Percentiles rank a stretch among this genome's conserved stretches.
Conservation (phyloP, 371 early-diverging fungal genomes). For the Entomophthora muscae region DNA sequence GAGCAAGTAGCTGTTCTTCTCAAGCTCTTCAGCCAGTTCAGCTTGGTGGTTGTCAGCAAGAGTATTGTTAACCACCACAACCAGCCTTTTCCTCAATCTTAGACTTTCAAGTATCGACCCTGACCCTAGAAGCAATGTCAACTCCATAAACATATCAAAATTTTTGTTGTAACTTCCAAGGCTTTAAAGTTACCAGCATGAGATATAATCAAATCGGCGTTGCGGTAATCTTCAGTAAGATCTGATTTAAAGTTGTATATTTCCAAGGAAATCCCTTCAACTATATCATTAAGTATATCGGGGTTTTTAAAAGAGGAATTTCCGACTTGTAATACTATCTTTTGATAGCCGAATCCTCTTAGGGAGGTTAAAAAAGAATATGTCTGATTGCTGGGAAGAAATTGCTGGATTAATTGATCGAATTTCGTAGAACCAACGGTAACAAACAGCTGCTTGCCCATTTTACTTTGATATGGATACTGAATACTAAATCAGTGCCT, state of each 20-base stretch:
- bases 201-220: not conserved
- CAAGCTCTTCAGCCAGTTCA: not conserved
- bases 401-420: not conserved
- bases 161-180: no score
- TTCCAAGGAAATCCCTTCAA: not conserved
- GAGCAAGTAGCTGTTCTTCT: conserved; percentile 2
- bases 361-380: not conserved
- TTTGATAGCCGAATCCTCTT: not conserved
- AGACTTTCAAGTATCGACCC: conserved; percentile 1
- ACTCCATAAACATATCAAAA: no score
- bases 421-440: conserved; percentile 3
- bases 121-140: not conserved
- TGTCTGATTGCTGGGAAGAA: not conserved
- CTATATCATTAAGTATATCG: not conserved
- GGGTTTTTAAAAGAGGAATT: not conserved
- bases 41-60: not conserved
- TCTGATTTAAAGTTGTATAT: not conserved
- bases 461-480: no score
- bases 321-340: not conserved
- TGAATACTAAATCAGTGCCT: no score
- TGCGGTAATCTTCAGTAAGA: not conserved
- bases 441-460: not conserved
- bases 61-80: not conserved
- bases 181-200: not conserved
- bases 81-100: not conserved